Evolutionary conservation across 805 yeast genomes (phyloP), one percentile per base, ranked within the genome.

Genomic region (Diddensiella caesifluorescens): DNA sequence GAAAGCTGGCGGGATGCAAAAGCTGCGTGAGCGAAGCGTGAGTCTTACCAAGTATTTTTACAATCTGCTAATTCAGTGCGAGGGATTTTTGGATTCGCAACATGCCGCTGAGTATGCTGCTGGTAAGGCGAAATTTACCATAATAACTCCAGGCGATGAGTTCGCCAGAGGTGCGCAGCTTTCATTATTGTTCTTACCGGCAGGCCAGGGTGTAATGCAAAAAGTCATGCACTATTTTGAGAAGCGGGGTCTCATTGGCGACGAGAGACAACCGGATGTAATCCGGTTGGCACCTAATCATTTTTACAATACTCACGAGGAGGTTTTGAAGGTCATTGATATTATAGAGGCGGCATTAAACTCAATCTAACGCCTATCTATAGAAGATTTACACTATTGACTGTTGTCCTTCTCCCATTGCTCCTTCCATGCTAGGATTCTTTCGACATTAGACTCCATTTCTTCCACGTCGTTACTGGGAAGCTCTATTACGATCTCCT

Each of bases 211-310:
- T 30, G 61, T 74, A 1, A 87, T 88, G 95, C 80, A 74, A 42
- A 54, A 58, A 18, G 77, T 86, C 2, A 71, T 74, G 44, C 51
- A 56, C 1, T 65, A 67, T 45, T 57, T 89, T 47, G 66, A 65
- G 25, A 55, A 67, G 7, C 50, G 61, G 4, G 96, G 87, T 2
- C 76, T 86, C 1, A 74, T 89, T 19, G 83, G 86, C 44, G 97
- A 89, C 59, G 95, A 89, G 57, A 72, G 97, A 57, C 71, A 86
- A 56, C 97, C 97, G 1, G 79, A 79, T 57, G 97, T 88, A n/a
- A 77, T 90, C 29, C 68, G 97, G 44, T 57, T 89, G n/a, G 90
- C 95, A 0, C 96, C 97, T 5, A 69, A 75, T 2, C 92, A 95
- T 0, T 67, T 87, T 35, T 89, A 89, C 65, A 89, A 87, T 55